Evolutionary conservation across 1,284 basidiomycete genomes (phyloP), one percentile per base, ranked within the genome.

Genomic region (Cryptococcus sp.): DNA sequence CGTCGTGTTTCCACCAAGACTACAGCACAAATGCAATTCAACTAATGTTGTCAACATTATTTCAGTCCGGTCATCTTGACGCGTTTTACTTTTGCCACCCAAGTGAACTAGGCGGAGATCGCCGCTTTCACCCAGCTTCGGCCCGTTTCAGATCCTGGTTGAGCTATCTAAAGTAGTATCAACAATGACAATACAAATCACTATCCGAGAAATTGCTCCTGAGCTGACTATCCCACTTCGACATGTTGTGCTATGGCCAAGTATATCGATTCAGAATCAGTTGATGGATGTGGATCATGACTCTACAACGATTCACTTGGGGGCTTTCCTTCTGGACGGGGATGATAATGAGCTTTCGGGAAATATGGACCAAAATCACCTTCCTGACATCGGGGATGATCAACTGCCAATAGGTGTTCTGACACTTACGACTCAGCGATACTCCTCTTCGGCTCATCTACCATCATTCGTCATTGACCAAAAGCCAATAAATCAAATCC

Each of bases 211-310:
- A 3, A 66, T 70, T 37, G 2, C 58, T 5, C 32, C 62, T 30
- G 30, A 34, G 6, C 36, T 55, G 1, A 62, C 62, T 0, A 33
- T 45, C 10, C 47, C 48, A 3, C 55, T 70, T 10, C 61, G 68
- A 0, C 62, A 67, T 32, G 30, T 46, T 1, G 61, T 66, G 14
- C 58, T 70, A 36, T 70, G 66, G 68, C 66, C 68, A 1, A 53
- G 53, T 11, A 54, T 65, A 4, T 43, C 60, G 0, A 13, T 56
- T 8, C 52, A 43, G 4, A 31, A 36, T 5, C 65, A 67, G 49
- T 47, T 62, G 4, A 41, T 52, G 13, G 46, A 53, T 0, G 59
- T 55, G 49, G 61, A 63, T 50, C 14, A 15, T 13, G n/a, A 15
- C 7, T 30, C 51, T 10, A 45, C 41, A 14, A 57, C 61, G 2